A percentile compares a stretch with the other conserved stretches of the same genome.
Conservation (phyloP, 2,329 filamentous ascomycete genomes). For the Penicillium sp. region DNA sequence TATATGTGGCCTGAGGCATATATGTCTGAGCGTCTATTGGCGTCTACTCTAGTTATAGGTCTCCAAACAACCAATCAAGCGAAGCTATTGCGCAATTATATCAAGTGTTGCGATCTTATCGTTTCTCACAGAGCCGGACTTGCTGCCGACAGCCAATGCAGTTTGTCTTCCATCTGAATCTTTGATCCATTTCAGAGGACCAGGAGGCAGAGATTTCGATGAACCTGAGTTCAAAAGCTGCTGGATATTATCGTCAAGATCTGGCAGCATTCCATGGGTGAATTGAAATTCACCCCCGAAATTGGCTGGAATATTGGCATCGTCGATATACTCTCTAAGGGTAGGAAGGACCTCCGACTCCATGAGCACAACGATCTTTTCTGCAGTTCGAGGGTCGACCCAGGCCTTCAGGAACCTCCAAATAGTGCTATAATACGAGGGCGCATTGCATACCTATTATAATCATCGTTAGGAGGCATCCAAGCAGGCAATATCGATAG, state of each 20-base stretch:
- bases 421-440: slow-evolving; percentile 18
- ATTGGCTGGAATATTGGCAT: slow-evolving; percentile 15
- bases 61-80: neutral
- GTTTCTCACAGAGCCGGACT: slow-evolving; percentile 5
- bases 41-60: neutral
- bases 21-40: neutral
- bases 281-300: slow-evolving; percentile 18
- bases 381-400: slow-evolving; percentile 22
- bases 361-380: slow-evolving; percentile 18
- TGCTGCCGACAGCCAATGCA: slow-evolving; percentile 17
- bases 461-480: neutral
- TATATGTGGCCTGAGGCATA: no score
- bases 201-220: slow-evolving; percentile 6
- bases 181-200: slow-evolving; percentile 19
- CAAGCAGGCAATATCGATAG: neutral
- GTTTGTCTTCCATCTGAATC: slow-evolving; percentile 7
- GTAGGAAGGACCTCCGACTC: slow-evolving; percentile 10
- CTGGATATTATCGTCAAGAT: slow-evolving; percentile 11
- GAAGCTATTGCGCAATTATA: neutral
- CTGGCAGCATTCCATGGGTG: slow-evolving; percentile 16
- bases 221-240: slow-evolving; percentile 3
- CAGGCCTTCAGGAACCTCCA: slow-evolving; percentile 21
- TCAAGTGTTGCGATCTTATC: neutral
- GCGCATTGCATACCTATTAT: slow-evolving; percentile 20
- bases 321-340: slow-evolving; percentile 13